phyloP scores from a whole-genome alignment of 345 rosid genomes.

The Rhodomyrtus tomentosa region DNA sequence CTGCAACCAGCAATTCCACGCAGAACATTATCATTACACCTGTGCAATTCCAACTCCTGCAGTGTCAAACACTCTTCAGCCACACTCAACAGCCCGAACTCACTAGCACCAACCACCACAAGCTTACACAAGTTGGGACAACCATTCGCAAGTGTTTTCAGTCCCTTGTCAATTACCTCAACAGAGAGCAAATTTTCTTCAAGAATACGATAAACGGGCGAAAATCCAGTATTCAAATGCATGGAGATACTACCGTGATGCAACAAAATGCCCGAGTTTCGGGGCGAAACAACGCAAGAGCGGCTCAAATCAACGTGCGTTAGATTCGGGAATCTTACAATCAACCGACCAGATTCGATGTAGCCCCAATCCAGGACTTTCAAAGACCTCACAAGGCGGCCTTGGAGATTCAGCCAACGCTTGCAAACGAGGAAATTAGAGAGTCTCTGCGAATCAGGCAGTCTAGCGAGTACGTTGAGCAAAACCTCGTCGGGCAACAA shows the following conservation, averaged over 20 bases:
- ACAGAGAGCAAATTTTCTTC: constrained; percentile 53
- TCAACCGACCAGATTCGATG: constrained; percentile 51
- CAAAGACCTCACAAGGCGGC: constrained; percentile 54
- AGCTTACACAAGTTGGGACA: constrained; percentile 69
- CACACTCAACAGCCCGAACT: constrained; percentile 51
- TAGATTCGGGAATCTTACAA: constrained; percentile 61
- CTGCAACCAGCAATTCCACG: constrained; percentile 70
- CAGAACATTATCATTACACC: constrained; percentile 55
- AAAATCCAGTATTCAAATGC: constrained; percentile 30
- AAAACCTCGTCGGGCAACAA: constrained; percentile 64
- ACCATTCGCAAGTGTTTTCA: constrained; percentile 35
- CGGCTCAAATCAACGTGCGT: constrained; percentile 44
- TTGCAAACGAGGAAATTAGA: constrained; percentile 67
- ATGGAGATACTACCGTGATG: constrained; percentile 17
- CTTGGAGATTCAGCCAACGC: constrained; percentile 76
- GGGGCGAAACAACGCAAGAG: constrained; percentile 40
- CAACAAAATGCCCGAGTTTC: constrained; percentile 42
- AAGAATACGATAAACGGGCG: constrained; percentile 18
- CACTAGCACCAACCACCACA: constrained; percentile 54
- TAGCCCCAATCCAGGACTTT: constrained; percentile 65
- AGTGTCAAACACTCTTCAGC: constrained; percentile 55
- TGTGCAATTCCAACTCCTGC: constrained; percentile 78
- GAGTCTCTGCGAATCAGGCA: constrained; percentile 43
- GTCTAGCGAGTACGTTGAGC: constrained; percentile 43
- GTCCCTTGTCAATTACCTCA: constrained; percentile 53